Percentiles rank a stretch among this genome's conserved stretches.
phyloP scores from a whole-genome alignment of 345 rosid genomes.

The Xanthoceras sorbifolium region DNA sequence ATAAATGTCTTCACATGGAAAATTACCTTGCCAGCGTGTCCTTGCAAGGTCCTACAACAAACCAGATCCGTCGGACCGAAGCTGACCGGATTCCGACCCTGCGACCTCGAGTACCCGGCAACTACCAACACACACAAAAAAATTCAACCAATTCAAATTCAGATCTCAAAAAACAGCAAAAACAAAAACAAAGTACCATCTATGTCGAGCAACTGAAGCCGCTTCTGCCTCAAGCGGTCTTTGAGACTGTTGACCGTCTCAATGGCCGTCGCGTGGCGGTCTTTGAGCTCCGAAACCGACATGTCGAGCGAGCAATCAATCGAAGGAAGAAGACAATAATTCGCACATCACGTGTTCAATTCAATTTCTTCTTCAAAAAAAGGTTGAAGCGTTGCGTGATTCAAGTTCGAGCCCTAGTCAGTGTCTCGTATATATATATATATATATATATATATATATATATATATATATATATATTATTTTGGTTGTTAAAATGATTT shows the following conservation, averaged over 20 bases:
- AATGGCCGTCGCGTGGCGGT: conserved; percentile 70
- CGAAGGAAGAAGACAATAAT: background rate
- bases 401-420: conserved; percentile 13
- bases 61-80: conserved; percentile 93
- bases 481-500: background rate
- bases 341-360: background rate
- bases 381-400: background rate
- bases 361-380: background rate
- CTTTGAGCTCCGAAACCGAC: conserved; percentile 91
- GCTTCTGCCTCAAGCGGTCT: conserved; percentile 76
- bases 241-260: conserved; percentile 67
- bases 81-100: conserved; percentile 65
- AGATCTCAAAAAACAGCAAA: conserved; percentile 25
- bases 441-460: no score
- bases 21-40: conserved; percentile 89
- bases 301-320: conserved; percentile 31
- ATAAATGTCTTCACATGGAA: background rate
- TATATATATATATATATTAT: background rate
- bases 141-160: conserved; percentile 12
- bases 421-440: background rate
- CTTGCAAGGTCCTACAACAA: conserved; percentile 93
- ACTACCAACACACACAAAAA: conserved; percentile 43
- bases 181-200: conserved; percentile 50
- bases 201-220: conserved; percentile 75
- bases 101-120: conserved; percentile 64